phyloP scores from a whole-genome alignment of 2,329 filamentous ascomycete species.

The Nemania sp. region DNA sequence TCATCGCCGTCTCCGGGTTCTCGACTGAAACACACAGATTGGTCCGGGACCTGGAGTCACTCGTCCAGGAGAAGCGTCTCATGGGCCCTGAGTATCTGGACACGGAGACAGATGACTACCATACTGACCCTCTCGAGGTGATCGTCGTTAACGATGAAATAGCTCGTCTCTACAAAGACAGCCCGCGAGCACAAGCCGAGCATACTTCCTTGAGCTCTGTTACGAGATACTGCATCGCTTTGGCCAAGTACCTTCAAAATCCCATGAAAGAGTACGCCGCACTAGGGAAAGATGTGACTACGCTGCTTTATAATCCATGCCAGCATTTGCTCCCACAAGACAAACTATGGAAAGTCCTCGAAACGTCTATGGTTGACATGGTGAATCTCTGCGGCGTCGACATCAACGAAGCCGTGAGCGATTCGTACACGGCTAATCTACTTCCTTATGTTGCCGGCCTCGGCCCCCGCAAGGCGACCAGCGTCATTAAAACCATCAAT shows the following conservation, averaged over 20 bases:
- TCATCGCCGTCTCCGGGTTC: conserved; percentile 87
- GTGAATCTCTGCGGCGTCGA: conserved; percentile 96
- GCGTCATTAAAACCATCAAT: conserved; percentile 87
- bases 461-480: conserved; percentile 86
- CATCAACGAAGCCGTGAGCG: conserved; percentile 86
- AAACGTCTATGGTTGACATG: conserved; percentile 98
- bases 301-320: conserved; percentile 85
- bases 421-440: conserved; percentile 82
- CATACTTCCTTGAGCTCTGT: conserved; percentile 80
- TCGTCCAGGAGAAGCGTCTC: conserved; percentile 78
- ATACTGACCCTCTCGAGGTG: conserved; percentile 81
- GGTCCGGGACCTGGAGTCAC: conserved; percentile 76
- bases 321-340: conserved; percentile 88
- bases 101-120: conserved; percentile 72
- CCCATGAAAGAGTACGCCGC: conserved; percentile 96
- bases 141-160: conserved; percentile 96
- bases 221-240: conserved; percentile 84
- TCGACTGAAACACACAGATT: conserved; percentile 84
- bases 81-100: conserved; percentile 83
- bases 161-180: conserved; percentile 93
- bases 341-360: conserved; percentile 81
- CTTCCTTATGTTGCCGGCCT: conserved; percentile 90
- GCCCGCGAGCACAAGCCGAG: conserved; percentile 75
- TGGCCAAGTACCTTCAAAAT: conserved; percentile 92
- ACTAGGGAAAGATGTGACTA: conserved; percentile 83